Conservation (phyloP, 306 rosid genomes). For the Cucurbita pepo region DNA sequence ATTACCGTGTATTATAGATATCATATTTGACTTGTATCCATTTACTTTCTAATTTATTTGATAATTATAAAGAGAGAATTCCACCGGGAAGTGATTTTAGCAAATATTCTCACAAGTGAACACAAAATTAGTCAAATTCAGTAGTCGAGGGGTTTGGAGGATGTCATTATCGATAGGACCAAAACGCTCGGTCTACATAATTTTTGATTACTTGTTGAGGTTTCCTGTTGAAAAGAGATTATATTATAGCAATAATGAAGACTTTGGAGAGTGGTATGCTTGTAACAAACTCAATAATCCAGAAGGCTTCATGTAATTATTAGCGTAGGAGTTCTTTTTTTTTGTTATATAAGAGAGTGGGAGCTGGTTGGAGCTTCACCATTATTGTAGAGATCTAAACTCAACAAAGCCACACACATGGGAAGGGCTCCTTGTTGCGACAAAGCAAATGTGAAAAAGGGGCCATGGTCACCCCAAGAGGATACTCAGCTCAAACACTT, state of each 20-base stretch:
- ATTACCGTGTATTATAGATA: too few relatives aligned
- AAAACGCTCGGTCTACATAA: neutral
- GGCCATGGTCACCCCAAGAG: conserved; percentile 97
- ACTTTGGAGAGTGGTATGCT: neutral
- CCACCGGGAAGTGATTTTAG: too few relatives aligned
- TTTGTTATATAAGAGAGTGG: neutral
- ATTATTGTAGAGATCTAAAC: neutral
- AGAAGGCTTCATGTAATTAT: neutral
- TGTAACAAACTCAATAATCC: neutral
- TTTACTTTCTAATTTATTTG: too few relatives aligned
- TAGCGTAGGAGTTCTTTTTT: too few relatives aligned
- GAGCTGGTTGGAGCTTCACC: neutral
- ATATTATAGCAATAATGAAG: too few relatives aligned
- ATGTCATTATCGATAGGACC: neutral
- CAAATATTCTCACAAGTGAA: neutral
- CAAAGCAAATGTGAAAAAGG: conserved; percentile 89
- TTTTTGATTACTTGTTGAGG: too few relatives aligned
- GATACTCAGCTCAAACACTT: conserved; percentile 66
- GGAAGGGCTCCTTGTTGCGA: conserved; percentile 99
- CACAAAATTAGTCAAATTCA: neutral
- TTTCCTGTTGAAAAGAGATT: too few relatives aligned
- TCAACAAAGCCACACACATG: conserved; percentile 15
- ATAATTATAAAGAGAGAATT: too few relatives aligned
- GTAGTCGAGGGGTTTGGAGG: neutral
- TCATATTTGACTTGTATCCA: too few relatives aligned